Conservation (phyloP, 176 grass and related monocot species). For the Oryza australiensis region DNA sequence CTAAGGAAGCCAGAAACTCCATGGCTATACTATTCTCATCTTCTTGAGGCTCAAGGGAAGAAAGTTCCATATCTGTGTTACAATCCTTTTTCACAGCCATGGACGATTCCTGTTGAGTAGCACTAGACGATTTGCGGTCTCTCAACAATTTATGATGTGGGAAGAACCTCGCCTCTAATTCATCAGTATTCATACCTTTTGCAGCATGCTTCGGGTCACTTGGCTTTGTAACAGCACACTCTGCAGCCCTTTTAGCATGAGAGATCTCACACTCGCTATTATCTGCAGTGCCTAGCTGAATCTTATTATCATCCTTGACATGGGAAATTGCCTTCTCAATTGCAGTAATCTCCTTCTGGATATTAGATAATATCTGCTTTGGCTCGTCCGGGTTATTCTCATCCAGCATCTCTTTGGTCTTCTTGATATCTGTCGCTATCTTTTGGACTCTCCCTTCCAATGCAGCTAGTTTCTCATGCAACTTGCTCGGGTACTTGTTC, state of each 20-base stretch:
- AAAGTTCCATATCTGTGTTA: slow-evolving; percentile 14
- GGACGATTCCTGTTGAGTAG: slow-evolving; percentile 36
- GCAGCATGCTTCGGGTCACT: slow-evolving; percentile 30
- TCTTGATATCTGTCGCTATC: slow-evolving; percentile 92
- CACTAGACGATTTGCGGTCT: slow-evolving; percentile 38
- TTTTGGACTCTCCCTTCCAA: slow-evolving; percentile 92
- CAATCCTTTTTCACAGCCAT: neutral
- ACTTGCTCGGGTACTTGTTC: slow-evolving; percentile 74
- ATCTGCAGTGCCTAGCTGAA: slow-evolving; percentile 48
- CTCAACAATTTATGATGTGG: slow-evolving; percentile 89
- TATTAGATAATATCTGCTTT: slow-evolving; percentile 89
- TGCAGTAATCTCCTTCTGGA: slow-evolving; percentile 80
- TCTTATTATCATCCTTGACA: slow-evolving; percentile 60
- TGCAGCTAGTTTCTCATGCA: slow-evolving; percentile 81
- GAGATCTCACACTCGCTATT: slow-evolving; percentile 35
- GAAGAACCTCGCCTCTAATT: slow-evolving; percentile 89
- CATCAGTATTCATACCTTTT: slow-evolving; percentile 73
- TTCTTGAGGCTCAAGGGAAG: neutral
- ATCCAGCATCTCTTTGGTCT: slow-evolving; percentile 91
- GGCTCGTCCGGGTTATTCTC: slow-evolving; percentile 84
- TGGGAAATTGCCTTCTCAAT: slow-evolving; percentile 88
- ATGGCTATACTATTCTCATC: slow-evolving; percentile 71
- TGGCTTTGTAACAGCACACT: slow-evolving; percentile 29
- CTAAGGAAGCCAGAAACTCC: slow-evolving; percentile 90
- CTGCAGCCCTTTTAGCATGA: slow-evolving; percentile 15